Evolutionary conservation across 2,329 filamentous ascomycete species (phyloP), one percentile per base, ranked within the genome.

Genomic region (Neofusicoccum umdonicola): DNA sequence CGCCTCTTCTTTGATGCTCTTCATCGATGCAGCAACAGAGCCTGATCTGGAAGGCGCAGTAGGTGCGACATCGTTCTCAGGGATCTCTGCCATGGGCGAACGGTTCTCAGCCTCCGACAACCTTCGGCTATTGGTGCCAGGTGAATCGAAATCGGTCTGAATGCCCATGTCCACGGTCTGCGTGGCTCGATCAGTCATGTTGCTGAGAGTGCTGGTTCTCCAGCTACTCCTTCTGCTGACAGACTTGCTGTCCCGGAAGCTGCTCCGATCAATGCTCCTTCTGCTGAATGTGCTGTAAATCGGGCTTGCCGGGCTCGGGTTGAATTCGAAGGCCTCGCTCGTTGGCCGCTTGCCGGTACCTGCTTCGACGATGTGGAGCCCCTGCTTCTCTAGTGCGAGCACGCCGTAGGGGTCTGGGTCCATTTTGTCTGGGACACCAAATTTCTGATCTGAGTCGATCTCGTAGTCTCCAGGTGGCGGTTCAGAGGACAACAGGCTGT

Each of bases 391-490:
- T n/a, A 98, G 80, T 7, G 94, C 93, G 68, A 93, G 85, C 31
- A 97, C 90, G 27, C 94, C 94, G 73, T 91, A 98, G 0, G 94
- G 94, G 74, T 98, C 94, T 0, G 93, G 93, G 70, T 98, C 94
- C 63, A 93, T 87, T 3, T 82, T 79, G 67, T 89, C 88, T 0
- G 92, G 93, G 15, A 97, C 82, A 2, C 93, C 93, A 78, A 97
- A 97, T 1, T 80, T 79, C 35, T 83, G 78, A 7, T 78, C 79
- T 69, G 80, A 54, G 74, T 83, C 63, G 4, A 90, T 70, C 47
- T 89, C 84, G 63, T 83, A 88, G 73, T 98, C 94, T 61, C 89
- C 89, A 0, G 94, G 94, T 0, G 92, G 87, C 12, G 90, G 88
- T 65, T 90, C 84, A 6, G 87, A 82, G 13, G 88, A 87, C 60